Base-by-base conservation (phyloP, 192 early-diverging fungal species). In the Allomyces macrogynus region DNA sequence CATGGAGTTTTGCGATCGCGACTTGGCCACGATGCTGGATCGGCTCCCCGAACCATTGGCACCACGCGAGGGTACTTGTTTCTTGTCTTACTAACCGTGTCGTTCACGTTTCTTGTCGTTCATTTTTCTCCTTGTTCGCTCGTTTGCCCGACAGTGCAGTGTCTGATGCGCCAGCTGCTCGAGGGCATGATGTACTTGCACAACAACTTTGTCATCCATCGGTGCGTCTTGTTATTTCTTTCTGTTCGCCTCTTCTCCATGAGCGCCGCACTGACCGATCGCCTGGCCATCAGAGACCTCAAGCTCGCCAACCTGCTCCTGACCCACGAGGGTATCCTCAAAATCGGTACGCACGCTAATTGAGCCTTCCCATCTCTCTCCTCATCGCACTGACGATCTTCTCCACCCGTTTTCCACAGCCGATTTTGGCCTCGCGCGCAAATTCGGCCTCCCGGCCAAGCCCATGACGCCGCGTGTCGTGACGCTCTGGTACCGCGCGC, bases 401-500 rank as follows among this genome's bases (percentile, higher is more conserved):
- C 44, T 60, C 14, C 49, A 27, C 8, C 44, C 4, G 43, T 9
- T 32, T 43, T 65, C 7, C 4, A 40, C 32, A 85, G 92, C 91
- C 68, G 91, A 96, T 78, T 83, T 94, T 76, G 93, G 93, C 40
- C 73, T 98, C 61, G 92, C 95, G 4, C 77, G 92, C 16, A 72
- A 85, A 44, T 92, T 88, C 66, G 78, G 84, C 43, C 72, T 79
- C 24, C 89, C 92, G 20, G 69, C 84, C 18, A 77, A 82, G 62
- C 85, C 89, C 0, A 76, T 95, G 68, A 93, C 89, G 43, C 89
- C 82, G 24, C 85, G 85, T 1, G 93, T 98, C 23, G 93, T 98
- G 8, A 98, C 95, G 0, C 84, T 95, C 43, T 98, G 95, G 95
- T 98, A 98, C 75, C 84, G 95, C 10, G 86, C 92, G 0, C 95